Conservation (phyloP, 2,329 filamentous ascomycete genomes). For the Ophiocordyceps camponoti-saundersi region DNA sequence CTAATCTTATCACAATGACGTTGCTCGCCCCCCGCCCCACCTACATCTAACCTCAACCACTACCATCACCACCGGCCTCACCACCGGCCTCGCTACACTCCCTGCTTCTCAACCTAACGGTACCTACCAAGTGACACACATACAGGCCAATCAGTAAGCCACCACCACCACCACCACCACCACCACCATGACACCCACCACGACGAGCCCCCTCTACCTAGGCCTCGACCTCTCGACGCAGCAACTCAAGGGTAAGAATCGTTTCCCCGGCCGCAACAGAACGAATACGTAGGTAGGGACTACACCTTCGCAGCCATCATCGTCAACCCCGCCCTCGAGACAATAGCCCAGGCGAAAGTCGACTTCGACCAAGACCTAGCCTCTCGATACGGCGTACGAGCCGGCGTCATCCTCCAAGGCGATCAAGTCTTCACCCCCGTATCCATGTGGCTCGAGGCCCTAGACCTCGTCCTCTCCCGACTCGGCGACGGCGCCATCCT, state of each 20-base stretch:
- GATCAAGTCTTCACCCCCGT: constrained; percentile 86
- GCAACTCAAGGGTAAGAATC: constrained; percentile 63
- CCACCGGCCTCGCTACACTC: not conserved
- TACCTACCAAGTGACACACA: not conserved
- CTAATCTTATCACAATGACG: too few relatives aligned
- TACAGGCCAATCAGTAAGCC: not conserved
- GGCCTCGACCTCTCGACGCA: constrained; percentile 96
- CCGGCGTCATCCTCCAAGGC: constrained; percentile 74
- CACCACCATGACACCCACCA: constrained; percentile 12
- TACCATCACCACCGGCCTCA: too few relatives aligned
- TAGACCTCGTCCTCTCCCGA: constrained; percentile 67
- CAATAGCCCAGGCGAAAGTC: constrained; percentile 73
- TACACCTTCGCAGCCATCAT: constrained; percentile 47
- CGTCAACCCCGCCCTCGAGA: constrained; percentile 65
- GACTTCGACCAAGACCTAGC: constrained; percentile 81
- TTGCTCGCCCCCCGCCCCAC: too few relatives aligned
- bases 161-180: not conserved
- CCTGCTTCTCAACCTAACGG: not conserved
- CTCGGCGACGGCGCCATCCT: constrained; percentile 48
- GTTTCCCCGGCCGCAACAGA: not conserved
- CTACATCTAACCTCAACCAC: too few relatives aligned
- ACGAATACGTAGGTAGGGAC: not conserved
- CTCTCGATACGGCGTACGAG: constrained; percentile 59
- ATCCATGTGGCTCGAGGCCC: constrained; percentile 82
- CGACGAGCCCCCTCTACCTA: constrained; percentile 51